Evolutionary conservation across 2,329 filamentous ascomycete genomes (phyloP), one percentile per base, ranked within the genome.

Genomic region (Microdochium paspali): DNA sequence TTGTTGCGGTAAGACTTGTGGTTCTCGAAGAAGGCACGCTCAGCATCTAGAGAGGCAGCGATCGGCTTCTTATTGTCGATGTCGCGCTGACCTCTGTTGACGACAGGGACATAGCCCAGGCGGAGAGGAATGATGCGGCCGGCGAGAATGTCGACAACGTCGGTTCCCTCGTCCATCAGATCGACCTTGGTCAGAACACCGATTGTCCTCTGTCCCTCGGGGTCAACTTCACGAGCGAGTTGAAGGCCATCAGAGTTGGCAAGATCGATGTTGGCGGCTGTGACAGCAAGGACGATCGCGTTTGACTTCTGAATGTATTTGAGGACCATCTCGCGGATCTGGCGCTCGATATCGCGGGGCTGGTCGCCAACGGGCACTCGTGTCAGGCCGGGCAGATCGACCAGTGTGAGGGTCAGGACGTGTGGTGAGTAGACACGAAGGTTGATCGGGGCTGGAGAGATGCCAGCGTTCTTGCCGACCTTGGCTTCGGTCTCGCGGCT

Each of bases 281-380:
- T 97, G 54, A 98, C 93, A 39, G 93, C 93, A 47, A 98, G 75
- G 57, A 98, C 93, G 66, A 98, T 98, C 51, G 93, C 93, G 68
- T 98, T 98, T 28, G 91, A 86, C 73, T 98, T 98, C 70, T 86
- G 87, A 64, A 98, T 98, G 66, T 97, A 93, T 74, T 97, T 97
- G 63, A 97, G 72, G 40, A 98, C 91, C 90, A 98, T 97, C 61
- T 97, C 93, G 64, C 82, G 84, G 61, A 97, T 98, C 70, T 98
- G 93, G 59, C 82, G 81, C 75, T 97, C 91, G 59, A 97, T 97
- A 72, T 97, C 91, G 66, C 90, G 83, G 43, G 91, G 91, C 69
- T 97, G 91, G 63, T 97, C 91, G 57, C 91, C 91, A 31, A 97
- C 90, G 9, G 91, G 91, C 48, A 97, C 91, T 72, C 95, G 95